phyloP scores from a whole-genome alignment of 345 rosid genomes.

The Bruguiera parviflora region DNA sequence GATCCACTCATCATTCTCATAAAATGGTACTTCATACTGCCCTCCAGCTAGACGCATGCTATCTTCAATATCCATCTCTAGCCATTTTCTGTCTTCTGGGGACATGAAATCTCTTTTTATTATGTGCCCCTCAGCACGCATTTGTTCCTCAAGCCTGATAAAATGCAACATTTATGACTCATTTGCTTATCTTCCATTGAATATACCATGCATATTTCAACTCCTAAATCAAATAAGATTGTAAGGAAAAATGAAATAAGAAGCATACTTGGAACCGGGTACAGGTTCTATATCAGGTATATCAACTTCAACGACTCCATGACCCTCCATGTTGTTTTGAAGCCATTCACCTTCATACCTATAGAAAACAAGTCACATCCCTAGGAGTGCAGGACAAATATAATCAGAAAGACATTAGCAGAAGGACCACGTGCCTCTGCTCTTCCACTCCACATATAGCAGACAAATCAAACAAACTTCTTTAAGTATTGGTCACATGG shows the following conservation, averaged over 20 bases:
- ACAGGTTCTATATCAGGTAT: slow-evolving; percentile 86
- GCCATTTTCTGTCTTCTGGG: slow-evolving; percentile 88
- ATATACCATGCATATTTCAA: not conserved
- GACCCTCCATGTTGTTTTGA: slow-evolving; percentile 79
- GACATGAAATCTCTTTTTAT: slow-evolving; percentile 72
- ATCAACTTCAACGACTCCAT: slow-evolving; percentile 88
- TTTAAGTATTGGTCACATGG: too few relatives aligned
- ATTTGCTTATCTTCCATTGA: slow-evolving; percentile 3
- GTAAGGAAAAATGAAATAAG: slow-evolving; percentile 9
- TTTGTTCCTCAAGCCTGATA: slow-evolving; percentile 78
- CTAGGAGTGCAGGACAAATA: not conserved
- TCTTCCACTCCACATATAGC: too few relatives aligned
- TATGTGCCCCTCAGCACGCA: slow-evolving; percentile 88
- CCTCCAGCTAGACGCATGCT: slow-evolving; percentile 48
- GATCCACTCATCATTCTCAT: slow-evolving; percentile 75
- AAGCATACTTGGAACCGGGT: slow-evolving; percentile 83
- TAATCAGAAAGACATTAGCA: too few relatives aligned
- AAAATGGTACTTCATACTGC: slow-evolving; percentile 57
- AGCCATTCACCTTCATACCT: slow-evolving; percentile 99
- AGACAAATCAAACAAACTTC: too few relatives aligned
- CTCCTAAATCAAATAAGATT: slow-evolving; percentile 1
- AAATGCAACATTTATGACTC: slow-evolving; percentile 14
- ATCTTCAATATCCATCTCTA: slow-evolving; percentile 95
- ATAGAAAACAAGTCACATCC: slow-evolving; percentile 8
- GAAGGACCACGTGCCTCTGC: too few relatives aligned